A percentile compares a stretch with the other conserved stretches of the same genome.
Evolutionary conservation across 768 basidiomycete species (phyloP).

Genomic region (Boletus fagicola): DNA sequence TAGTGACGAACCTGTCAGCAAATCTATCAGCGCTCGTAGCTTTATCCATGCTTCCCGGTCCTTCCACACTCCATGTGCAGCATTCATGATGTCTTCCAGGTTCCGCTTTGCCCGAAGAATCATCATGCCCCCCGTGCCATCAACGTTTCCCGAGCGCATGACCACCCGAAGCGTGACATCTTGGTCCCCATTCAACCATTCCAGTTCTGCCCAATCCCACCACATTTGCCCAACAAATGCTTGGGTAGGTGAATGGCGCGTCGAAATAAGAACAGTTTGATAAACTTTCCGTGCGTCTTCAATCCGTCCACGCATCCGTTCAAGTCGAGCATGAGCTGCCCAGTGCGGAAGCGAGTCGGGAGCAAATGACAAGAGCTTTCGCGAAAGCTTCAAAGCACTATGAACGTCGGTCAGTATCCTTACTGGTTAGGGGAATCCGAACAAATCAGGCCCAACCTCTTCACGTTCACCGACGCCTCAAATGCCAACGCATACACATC

Average conservation of each 20-base stretch:
- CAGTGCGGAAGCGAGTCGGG: slow-evolving; percentile 63
- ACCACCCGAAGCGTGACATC: slow-evolving; percentile 54
- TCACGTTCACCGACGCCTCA: slow-evolving; percentile 57
- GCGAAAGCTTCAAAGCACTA: slow-evolving; percentile 72
- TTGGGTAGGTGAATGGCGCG: slow-evolving; percentile 36
- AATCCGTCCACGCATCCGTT: slow-evolving; percentile 58
- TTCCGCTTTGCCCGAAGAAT: slow-evolving; percentile 62
- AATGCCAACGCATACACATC: slow-evolving; percentile 64
- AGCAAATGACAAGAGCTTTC: slow-evolving; percentile 52
- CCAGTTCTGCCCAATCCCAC: slow-evolving; percentile 86
- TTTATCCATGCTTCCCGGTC: slow-evolving; percentile 65
- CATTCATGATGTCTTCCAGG: slow-evolving; percentile 51
- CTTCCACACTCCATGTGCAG: slow-evolving; percentile 43
- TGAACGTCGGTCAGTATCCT: slow-evolving; percentile 11
- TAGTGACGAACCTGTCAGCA: slow-evolving; percentile 48
- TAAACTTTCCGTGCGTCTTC: slow-evolving; percentile 80
- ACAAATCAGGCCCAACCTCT: slow-evolving; percentile 43
- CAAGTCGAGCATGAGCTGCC: slow-evolving; percentile 75
- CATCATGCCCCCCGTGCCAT: slow-evolving; percentile 51
- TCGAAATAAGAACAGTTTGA: slow-evolving; percentile 56
- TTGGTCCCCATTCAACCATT: slow-evolving; percentile 61
- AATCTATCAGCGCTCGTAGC: slow-evolving; percentile 61
- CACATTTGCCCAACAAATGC: slow-evolving; percentile 50
- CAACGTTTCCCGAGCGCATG: slow-evolving; percentile 51
- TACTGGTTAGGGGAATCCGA: background rate